These are phyloP conservation scores for Septoria linicola DNA, from an alignment of 2,329 filamentous ascomycete species.

Conservation along the genomic window DNA sequence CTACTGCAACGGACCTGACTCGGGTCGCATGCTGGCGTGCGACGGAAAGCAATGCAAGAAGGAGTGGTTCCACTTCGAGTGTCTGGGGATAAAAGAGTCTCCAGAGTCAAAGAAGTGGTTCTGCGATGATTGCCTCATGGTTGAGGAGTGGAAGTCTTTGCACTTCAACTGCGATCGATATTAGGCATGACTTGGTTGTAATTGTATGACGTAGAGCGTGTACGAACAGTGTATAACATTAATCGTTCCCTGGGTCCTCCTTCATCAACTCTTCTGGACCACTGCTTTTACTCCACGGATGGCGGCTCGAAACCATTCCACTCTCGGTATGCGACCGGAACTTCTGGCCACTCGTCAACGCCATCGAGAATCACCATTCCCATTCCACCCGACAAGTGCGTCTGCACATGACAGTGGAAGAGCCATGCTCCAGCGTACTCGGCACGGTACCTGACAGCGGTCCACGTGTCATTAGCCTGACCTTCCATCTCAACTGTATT, in stretches of 20 bases:
- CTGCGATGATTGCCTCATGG: constrained; percentile 24
- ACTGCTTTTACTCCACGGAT: too few species aligned
- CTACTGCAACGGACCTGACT: constrained; percentile 14
- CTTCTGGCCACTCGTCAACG: constrained; percentile 42
- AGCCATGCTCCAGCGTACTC: constrained; percentile 49
- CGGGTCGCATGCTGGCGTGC: constrained; percentile 69
- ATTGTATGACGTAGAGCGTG: too few species aligned
- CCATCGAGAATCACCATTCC: constrained; percentile 50
- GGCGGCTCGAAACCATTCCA: constrained; percentile 24
- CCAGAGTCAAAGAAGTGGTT: constrained; percentile 44
- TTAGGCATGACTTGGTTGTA: too few species aligned
- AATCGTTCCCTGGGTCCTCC: too few species aligned
- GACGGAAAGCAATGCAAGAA: constrained; percentile 72
- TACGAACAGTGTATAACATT: too few species aligned
- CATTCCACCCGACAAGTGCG: constrained; percentile 51
- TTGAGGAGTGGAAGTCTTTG: too few species aligned
- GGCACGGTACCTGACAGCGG: constrained; percentile 48
- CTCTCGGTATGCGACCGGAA: constrained; percentile 28
- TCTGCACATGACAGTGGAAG: constrained; percentile 53
- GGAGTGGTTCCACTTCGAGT: constrained; percentile 81
- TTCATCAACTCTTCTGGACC: too few species aligned
- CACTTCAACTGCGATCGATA: too few species aligned
- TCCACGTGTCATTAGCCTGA: constrained; percentile 36
- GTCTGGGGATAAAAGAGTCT: constrained; percentile 65
- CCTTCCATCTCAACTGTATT: constrained; percentile 15